Conservation (phyloP, 257 asterid species). For the Henckelia pumila region DNA sequence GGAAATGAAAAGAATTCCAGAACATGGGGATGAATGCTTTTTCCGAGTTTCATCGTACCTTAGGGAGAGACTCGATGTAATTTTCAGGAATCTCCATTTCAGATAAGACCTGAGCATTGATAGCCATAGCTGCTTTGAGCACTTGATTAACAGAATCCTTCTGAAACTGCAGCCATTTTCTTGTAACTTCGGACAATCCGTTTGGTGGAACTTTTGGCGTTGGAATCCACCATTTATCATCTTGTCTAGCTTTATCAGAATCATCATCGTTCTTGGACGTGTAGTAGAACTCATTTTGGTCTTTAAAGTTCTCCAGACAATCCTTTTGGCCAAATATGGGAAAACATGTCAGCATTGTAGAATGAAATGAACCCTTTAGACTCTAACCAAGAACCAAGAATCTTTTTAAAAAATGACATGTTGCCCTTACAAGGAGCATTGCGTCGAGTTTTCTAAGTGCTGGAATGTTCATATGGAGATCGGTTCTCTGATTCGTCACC, state of each 20-base stretch:
- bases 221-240: conserved; percentile 70
- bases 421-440: conserved; percentile 50
- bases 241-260: conserved; percentile 34
- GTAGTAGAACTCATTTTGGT: conserved; percentile 53
- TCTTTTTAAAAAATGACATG: conserved; percentile 1
- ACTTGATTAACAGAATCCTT: conserved; percentile 65
- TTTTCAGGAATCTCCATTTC: conserved; percentile 63
- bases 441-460: conserved; percentile 55
- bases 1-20: neutral
- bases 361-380: neutral
- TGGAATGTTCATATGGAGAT: conserved; percentile 59
- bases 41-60: conserved; percentile 33
- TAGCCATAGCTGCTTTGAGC: conserved; percentile 71
- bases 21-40: neutral
- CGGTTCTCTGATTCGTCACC: conserved; percentile 58
- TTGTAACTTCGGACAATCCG: conserved; percentile 43
- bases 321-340: conserved; percentile 31
- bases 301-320: conserved; percentile 58
- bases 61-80: conserved; percentile 58
- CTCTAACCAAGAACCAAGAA: neutral
- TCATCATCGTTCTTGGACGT: conserved; percentile 40
- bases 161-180: conserved; percentile 55
- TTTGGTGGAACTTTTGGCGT: conserved; percentile 56
- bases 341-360: neutral
- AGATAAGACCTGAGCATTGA: conserved; percentile 52